phyloP scores from a whole-genome alignment of 2,329 filamentous ascomycete genomes.

The Dryadomyces quercivorus region DNA sequence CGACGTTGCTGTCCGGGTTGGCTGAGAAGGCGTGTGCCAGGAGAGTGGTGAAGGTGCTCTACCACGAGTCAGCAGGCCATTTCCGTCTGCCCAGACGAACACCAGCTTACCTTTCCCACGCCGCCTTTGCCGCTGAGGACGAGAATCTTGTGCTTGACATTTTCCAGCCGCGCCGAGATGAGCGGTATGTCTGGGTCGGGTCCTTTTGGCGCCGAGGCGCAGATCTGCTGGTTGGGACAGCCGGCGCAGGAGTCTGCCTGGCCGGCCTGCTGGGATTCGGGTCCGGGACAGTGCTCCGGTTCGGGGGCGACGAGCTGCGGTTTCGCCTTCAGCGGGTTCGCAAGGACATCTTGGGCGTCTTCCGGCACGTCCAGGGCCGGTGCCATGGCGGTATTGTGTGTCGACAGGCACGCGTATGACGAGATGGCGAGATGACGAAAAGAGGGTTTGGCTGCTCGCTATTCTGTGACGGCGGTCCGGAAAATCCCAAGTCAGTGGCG shows the following conservation, averaged over 20 bases:
- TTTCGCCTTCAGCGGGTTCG: constrained; percentile 63
- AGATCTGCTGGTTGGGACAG: constrained; percentile 93
- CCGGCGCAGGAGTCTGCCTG: constrained; percentile 77
- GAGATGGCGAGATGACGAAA: too few relatives aligned
- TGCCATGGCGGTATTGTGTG: constrained; percentile 46
- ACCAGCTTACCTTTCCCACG: constrained; percentile 63
- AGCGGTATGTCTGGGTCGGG: constrained; percentile 88
- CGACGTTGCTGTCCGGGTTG: constrained; percentile 67
- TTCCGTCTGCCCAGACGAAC: neutral
- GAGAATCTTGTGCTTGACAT: constrained; percentile 83
- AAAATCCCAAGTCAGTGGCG: constrained; percentile 7
- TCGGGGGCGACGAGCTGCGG: constrained; percentile 87
- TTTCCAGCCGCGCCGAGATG: constrained; percentile 70
- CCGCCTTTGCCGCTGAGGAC: constrained; percentile 91
- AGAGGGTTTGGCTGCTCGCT: too few relatives aligned
- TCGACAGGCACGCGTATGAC: neutral
- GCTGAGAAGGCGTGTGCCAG: constrained; percentile 73
- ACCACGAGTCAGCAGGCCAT: neutral
- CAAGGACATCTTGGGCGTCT: constrained; percentile 55
- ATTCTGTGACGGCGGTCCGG: too few relatives aligned
- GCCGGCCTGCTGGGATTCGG: constrained; percentile 61
- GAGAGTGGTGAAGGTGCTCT: constrained; percentile 14
- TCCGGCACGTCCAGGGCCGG: constrained; percentile 66
- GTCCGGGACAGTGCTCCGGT: constrained; percentile 92
- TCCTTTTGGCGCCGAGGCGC: constrained; percentile 85